Evolutionary conservation across 805 yeast genomes (phyloP).

Genomic region (Grigorovia jiainica): DNA sequence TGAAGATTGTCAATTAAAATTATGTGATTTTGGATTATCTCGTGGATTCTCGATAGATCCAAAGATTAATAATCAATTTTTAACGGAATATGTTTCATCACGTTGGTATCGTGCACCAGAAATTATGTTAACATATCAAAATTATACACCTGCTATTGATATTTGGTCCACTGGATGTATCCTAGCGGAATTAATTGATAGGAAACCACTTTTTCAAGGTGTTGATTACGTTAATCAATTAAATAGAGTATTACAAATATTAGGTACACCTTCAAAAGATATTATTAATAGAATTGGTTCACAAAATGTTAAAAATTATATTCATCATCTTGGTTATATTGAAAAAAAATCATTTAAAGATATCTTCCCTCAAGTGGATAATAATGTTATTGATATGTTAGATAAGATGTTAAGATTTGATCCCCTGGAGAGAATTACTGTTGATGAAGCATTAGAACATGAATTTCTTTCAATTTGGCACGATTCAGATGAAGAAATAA

Average conservation of each 20-base stretch:
- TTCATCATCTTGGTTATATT: constrained; percentile 73
- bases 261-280: constrained; percentile 81
- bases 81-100: constrained; percentile 96
- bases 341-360: constrained; percentile 58
- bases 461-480: constrained; percentile 86
- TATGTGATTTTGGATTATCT: constrained; percentile 96
- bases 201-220: constrained; percentile 86
- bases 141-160: constrained; percentile 91
- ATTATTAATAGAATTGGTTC: constrained; percentile 65
- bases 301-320: constrained; percentile 82
- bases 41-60: constrained; percentile 78
- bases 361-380: constrained; percentile 75
- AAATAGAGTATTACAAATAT: constrained; percentile 69
- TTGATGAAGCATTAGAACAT: constrained; percentile 78
- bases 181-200: constrained; percentile 86
- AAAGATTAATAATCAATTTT: constrained; percentile 76
- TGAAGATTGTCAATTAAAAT: constrained; percentile 92
- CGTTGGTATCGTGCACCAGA: constrained; percentile 99
- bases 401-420: constrained; percentile 75
- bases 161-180: constrained; percentile 98
- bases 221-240: constrained; percentile 92
- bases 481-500: constrained; percentile 82
- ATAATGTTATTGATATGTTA: constrained; percentile 71
- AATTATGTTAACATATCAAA: constrained; percentile 87
- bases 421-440: constrained; percentile 74